Base-by-base conservation (phyloP, 192 early-diverging fungal genomes). In the Endogone sp. region DNA sequence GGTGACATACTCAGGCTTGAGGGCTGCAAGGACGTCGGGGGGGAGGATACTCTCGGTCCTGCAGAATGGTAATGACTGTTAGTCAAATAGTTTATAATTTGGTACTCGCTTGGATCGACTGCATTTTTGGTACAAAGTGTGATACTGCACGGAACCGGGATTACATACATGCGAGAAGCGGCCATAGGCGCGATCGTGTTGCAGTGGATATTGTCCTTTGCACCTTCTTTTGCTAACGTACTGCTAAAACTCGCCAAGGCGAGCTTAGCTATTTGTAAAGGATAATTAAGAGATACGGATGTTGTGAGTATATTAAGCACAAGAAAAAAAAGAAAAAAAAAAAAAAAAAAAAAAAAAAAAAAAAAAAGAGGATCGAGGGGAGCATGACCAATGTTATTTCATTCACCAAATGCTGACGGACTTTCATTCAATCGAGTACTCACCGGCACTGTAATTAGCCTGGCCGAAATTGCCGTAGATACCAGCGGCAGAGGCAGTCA, bases 401-500 rank as follows among this genome's bases (percentile, higher is more conserved):
- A 16, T 16, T 49, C 37, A 49, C n/a, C n/a, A n/a, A n/a, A n/a
- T n/a, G 37, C 16, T 11, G 16, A 11, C 16, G 37, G 6, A 16
- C 37, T 49, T 49, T 13, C 11, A 65, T 23, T 6, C 10, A 22
- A 16, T 60, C 10, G n/a, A 56, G 3, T 61, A n/a, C 75, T 72
- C 71, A 90, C 88, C 90, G 63, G 91, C 79, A 63, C 85, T 81
- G 75, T 95, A 95, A 84, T 95, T 95, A 32, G 90, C 78, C 71
- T 87, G 86, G 57, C 98, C 98, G 87, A 97, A 98, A 87, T 98
- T 99, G 65, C 98, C 98, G 77, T 99, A 99, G 65, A 99, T 90
- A 66, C 98, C 98, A 58, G 98, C 95, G 59, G 96, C 96, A 59
- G 96, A 98, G 16, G 97, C 91, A 69, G 92, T 93, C 85, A 92